Evolutionary conservation across 192 early-diverging fungal species (phyloP), one percentile per base, ranked within the genome.

Genomic region (Glomus cerebriforme): DNA sequence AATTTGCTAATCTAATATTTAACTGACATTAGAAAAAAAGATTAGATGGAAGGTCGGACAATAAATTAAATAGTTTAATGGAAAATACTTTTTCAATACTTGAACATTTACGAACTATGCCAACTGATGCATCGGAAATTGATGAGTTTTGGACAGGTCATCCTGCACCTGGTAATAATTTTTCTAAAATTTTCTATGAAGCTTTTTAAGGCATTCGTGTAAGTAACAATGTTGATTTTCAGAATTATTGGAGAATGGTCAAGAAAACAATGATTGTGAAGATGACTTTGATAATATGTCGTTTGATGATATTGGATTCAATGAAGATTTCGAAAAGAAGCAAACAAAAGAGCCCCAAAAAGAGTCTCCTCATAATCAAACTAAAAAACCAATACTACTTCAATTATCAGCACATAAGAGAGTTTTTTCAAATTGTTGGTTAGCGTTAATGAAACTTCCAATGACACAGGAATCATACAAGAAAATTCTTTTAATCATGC

Each of bases 341-440:
- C 37, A 72, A 10, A 24, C 7, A 26, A 39, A 58, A 7, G 79
- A 83, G 24, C 49, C 73, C 26, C 78, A 84, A 29, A 22, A 70
- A 32, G 84, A 81, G 1, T 7, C 7, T 22, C 27, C 65, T 27
- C 6, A 70, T 26, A 17, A 47, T 7, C 15, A 70, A 24, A 26
- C 2, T 64, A 75, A 63, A 75, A 34, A 37, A 75, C n/a, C 74
- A 29, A 22, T 63, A 7, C 17, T 75, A n/a, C 34, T 75, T 6
- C 74, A 43, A 63, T 26, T 75, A n/a, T 43, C 78, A 31, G 87
- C 85, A 37, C 95, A 98, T 77, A 79, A 82, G 43, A 83, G 87
- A 47, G 92, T 89, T 13, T 96, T 97, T 73, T 90, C 90, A 45
- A 92, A 94, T 39, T 91, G 91, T 67, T 97, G 96, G 95, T 81